These are phyloP conservation scores for Nematodospora valgi DNA, from an alignment of 805 yeast genomes.

Conservation along the genomic window DNA sequence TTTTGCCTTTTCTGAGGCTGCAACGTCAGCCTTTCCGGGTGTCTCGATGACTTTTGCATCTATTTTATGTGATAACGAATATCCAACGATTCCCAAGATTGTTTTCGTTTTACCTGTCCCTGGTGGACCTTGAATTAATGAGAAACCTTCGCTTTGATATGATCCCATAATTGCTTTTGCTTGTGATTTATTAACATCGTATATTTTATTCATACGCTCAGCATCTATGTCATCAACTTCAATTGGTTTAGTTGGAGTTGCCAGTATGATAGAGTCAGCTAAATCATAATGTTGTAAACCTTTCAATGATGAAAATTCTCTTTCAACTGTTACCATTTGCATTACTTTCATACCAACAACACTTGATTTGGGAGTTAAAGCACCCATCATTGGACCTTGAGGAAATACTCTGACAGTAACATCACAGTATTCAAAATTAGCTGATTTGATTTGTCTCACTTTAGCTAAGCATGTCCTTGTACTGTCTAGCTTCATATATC, in stretches of 20 bases:
- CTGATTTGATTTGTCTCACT: constrained; percentile 65
- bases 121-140: constrained; percentile 97
- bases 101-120: constrained; percentile 99
- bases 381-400: constrained; percentile 47
- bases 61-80: constrained; percentile 47
- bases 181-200: constrained; percentile 80
- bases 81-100: constrained; percentile 85
- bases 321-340: constrained; percentile 88
- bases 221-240: constrained; percentile 32
- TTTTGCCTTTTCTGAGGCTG: constrained; percentile 35
- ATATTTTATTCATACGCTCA: constrained; percentile 41
- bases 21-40: constrained; percentile 21
- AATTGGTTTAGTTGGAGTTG: constrained; percentile 51
- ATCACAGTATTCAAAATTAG: constrained; percentile 66
- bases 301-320: constrained; percentile 82
- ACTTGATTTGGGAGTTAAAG: constrained; percentile 60
- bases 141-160: constrained; percentile 66
- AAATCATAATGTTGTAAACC: constrained; percentile 84
- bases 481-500: constrained; percentile 25
- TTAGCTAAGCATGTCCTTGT: constrained; percentile 73
- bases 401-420: constrained; percentile 68
- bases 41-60: constrained; percentile 17
- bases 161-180: constrained; percentile 85
- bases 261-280: constrained; percentile 60
- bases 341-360: constrained; percentile 70